Base-by-base conservation (phyloP, 345 rosid genomes). In the Carallia brachiata region DNA sequence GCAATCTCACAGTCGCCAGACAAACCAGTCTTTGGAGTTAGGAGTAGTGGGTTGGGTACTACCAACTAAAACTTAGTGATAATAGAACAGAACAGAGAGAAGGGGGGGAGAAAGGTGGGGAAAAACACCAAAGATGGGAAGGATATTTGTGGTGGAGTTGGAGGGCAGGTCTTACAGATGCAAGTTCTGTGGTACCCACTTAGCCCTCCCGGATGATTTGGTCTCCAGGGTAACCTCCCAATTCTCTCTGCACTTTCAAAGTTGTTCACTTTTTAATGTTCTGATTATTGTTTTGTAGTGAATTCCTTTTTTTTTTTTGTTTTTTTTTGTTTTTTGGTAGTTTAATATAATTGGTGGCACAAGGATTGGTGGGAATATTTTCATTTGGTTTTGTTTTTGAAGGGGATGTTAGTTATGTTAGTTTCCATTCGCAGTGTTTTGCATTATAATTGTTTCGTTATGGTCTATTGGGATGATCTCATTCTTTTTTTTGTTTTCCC, bases 141-240 rank as follows among this genome's bases (percentile, higher is more conserved):
- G 93, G 83, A 65, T 89, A 67, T 93, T 84, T 70, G 83, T 82
- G 85, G 96, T 93, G 80, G 97, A 93, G 81, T 83, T 89, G n/a
- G 96, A 90, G 30, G 98, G 98, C 67, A 84, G 96, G 82, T 81
- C 90, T 74, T 93, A 90, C 84, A 83, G 88, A 77, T 93, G 98
- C 96, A 90, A 84, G 86, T 88, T 79, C 62, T 93, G 98, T 62
- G 81, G 77, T 70, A 89, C 98, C 75, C 97, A 90, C 81, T 84
- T 93, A 6, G 93, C 98, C 71, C 86, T 85, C 73, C 88, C 83
- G 52, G 72, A 79, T 70, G 92, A 93, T 72, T 83, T 93, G 67
- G 77, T 84, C 62, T 90, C 97, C 44, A 70, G 70, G 87, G 98
- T 90, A 82, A n/a, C 0, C 57, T 2, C 15, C 34, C 19, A 50